phyloP scores from a whole-genome alignment of 75 land plant species.

The Adiantum capillusveneris region DNA sequence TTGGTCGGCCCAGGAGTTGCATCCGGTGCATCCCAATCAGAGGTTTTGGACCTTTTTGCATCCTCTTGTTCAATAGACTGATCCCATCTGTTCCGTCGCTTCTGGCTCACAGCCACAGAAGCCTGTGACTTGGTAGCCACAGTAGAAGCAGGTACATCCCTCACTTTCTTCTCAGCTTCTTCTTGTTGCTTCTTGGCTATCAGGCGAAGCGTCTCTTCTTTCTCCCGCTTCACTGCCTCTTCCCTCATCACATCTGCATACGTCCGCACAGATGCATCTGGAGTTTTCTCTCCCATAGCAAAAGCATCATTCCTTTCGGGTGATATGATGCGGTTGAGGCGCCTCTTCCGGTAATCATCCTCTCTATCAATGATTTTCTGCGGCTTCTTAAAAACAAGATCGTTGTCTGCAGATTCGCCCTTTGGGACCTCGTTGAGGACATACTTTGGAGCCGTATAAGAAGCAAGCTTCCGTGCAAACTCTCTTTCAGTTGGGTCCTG shows the following conservation, averaged over 20 bases:
- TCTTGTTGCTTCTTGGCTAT: constrained; percentile 83
- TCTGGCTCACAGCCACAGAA: constrained; percentile 30
- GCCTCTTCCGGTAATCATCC: constrained; percentile 77
- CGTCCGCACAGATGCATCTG: constrained; percentile 67
- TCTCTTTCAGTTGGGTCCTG: constrained; percentile 45
- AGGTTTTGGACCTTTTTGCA: constrained; percentile 50
- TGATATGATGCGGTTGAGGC: constrained; percentile 67
- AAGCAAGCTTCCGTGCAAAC: constrained; percentile 59
- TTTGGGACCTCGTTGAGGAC: constrained; percentile 56
- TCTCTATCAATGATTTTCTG: constrained; percentile 72
- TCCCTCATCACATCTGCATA: constrained; percentile 92
- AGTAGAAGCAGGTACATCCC: constrained; percentile 23
- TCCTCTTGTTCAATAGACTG: constrained; percentile 55
- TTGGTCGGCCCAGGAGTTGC: constrained; percentile 78
- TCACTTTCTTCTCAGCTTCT: constrained; percentile 43
- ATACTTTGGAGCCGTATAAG: constrained; percentile 80
- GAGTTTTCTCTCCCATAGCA: constrained; percentile 84
- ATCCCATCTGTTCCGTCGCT: constrained; percentile 97
- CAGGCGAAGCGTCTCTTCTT: constrained; percentile 59
- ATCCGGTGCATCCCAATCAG: constrained; percentile 94
- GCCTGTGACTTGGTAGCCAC: constrained; percentile 24
- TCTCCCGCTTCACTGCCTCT: constrained; percentile 57
- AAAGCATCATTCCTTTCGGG: constrained; percentile 92
- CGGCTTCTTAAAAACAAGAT: constrained; percentile 71
- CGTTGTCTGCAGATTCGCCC: constrained; percentile 32